Evolutionary conservation across 208 protist genomes (phyloP).

Genomic region (Trypanosoma theileri): DNA sequence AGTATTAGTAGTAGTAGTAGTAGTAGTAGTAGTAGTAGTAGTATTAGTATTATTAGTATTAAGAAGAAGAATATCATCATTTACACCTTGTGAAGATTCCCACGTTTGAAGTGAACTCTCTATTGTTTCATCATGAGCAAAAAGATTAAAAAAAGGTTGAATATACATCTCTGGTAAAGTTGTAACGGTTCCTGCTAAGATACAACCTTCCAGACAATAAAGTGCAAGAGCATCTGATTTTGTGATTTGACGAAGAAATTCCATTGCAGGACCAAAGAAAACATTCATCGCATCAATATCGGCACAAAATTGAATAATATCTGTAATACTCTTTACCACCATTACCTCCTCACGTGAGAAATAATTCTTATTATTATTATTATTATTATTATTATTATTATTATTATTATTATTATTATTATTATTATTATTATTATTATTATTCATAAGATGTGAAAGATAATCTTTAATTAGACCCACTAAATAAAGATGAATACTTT

Average conservation of each 20-base stretch:
- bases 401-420: too few relatives aligned
- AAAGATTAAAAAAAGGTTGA: conserved; percentile 52
- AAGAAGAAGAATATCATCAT: background rate
- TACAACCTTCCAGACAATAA: conserved; percentile 42
- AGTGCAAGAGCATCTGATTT: conserved; percentile 27
- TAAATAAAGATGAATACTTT: conserved; percentile 49
- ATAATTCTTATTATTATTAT: too few relatives aligned
- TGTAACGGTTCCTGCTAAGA: conserved; percentile 45
- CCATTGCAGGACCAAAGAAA: conserved; percentile 54
- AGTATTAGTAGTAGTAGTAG: too few relatives aligned
- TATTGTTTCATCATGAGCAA: conserved; percentile 10
- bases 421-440: too few relatives aligned
- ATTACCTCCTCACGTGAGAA: background rate
- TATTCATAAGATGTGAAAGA: conserved; percentile 22
- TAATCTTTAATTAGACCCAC: conserved; percentile 45
- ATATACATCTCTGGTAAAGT: conserved; percentile 58
- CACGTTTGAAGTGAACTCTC: too few relatives aligned
- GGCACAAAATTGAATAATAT: conserved; percentile 44
- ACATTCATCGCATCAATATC: conserved; percentile 51
- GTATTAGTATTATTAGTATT: too few relatives aligned
- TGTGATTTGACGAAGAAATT: conserved; percentile 23
- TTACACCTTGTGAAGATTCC: too few relatives aligned
- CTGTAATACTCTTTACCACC: conserved; percentile 7
- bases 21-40: too few relatives aligned
- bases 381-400: too few relatives aligned